Percentiles rank a stretch among this genome's conserved stretches.
Conservation (phyloP, 495 filamentous ascomycete genomes). For the Apodospora peruviana region DNA sequence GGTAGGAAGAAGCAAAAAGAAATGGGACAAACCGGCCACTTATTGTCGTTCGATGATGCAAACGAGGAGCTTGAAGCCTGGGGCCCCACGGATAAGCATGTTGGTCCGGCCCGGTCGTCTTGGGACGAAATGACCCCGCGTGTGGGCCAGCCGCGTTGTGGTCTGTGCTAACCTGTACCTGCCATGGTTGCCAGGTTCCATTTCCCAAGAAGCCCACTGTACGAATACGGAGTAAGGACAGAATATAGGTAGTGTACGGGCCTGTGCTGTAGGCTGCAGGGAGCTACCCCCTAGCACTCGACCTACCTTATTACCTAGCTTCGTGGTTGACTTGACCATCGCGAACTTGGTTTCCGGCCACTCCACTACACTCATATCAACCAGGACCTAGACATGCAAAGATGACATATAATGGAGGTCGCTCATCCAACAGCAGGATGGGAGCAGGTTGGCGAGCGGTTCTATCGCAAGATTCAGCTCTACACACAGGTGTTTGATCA, state of each 20-base stretch:
- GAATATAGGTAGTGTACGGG: too few species aligned
- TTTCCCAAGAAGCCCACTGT: too few species aligned
- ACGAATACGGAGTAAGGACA: too few species aligned
- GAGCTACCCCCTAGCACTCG: too few species aligned
- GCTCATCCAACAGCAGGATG: conserved; percentile 79
- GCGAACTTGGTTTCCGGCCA: not conserved
- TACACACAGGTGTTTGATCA: conserved; percentile 90
- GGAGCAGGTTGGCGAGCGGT: conserved; percentile 85
- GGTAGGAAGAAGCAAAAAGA: not conserved
- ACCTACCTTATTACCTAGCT: too few species aligned
- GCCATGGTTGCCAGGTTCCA: too few species aligned
- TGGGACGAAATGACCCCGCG: too few species aligned
- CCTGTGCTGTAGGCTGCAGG: too few species aligned
- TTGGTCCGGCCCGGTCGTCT: too few species aligned
- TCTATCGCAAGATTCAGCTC: conserved; percentile 88
- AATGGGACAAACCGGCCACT: not conserved
- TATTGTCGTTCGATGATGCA: not conserved
- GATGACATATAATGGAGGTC: conserved; percentile 41
- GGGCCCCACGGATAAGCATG: too few species aligned
- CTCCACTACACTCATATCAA: not conserved
- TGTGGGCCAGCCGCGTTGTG: too few species aligned
- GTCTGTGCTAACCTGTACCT: too few species aligned
- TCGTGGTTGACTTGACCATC: not conserved
- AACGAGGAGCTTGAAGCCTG: not conserved
- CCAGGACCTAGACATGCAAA: conserved; percentile 20